Evolutionary conservation across 2,329 filamentous ascomycete genomes (phyloP), one percentile per base, ranked within the genome.

Genomic region (Diaporthe eres): DNA sequence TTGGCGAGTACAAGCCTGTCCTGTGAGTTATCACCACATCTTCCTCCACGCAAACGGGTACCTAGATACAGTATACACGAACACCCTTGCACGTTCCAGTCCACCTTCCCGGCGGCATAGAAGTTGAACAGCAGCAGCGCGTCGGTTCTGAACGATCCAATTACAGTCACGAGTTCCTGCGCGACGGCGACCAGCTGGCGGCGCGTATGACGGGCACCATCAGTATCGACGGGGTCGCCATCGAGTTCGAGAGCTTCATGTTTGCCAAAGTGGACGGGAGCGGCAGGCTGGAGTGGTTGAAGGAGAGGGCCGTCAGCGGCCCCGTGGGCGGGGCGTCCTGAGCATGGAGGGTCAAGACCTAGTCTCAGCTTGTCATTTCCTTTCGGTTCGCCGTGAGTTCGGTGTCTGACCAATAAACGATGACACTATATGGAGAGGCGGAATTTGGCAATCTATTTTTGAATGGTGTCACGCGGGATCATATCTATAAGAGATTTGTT

Each of bases 231-330:
- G 80, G 81, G 4, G 61, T 57, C 1, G 78, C 78, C n/a, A 80
- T 76, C 3, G n/a, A 75, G 1, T 82, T 82, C 61, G 81, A 82
- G 78, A 82, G 81, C 75, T 82, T 82, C 75, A 79, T 82, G 72
- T 82, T 82, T 68, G 82, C 71, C 10, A 80, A 80, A 74, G 77
- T 82, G 28, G 74, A 80, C 63, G 78, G 75, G 51, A 82, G 74
- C 37, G 80, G 81, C n/a, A 82, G 80, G 71, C 58, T 82, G 78
- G 79, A 80, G 75, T 81, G 76, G 75, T 39, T 83, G 60, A 76
- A 80, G 49, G 82, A 83, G 76, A 78, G 81, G 37, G 78, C 80
- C 42, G 76, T 83, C 34, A 82, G 80, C 4, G 58, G 58, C 19
- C 58, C 34, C 37, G 58, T 13, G 58, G 58, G 58, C 34, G 58